These are phyloP conservation scores for Chamaecrista fasciculata DNA, from an alignment of 306 rosid species.

Conservation along the genomic window DNA sequence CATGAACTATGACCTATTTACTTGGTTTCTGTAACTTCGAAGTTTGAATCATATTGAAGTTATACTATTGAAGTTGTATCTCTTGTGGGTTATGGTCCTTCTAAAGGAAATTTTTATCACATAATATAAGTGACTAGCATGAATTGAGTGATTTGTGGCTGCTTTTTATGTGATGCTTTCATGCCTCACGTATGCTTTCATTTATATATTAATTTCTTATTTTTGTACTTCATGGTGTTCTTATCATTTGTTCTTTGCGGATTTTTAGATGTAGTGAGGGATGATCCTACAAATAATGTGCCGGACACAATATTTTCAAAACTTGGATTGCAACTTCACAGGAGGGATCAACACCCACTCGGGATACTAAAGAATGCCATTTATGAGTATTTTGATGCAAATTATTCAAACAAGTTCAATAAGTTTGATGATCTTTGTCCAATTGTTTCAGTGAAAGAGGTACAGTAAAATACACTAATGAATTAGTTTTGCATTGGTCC, in stretches of 20 bases:
- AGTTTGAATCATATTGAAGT: conserved; percentile 19
- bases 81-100: neutral
- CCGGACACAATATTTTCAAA: conserved; percentile 80
- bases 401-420: conserved; percentile 69
- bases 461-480: conserved; percentile 22
- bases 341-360: conserved; percentile 84
- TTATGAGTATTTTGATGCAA: conserved; percentile 70
- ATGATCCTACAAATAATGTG: conserved; percentile 91
- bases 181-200: conserved; percentile 1
- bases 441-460: conserved; percentile 80
- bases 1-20: conserved; percentile 6
- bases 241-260: conserved; percentile 15
- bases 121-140: neutral
- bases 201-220: neutral
- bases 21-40: neutral
- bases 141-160: neutral
- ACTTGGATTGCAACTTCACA: conserved; percentile 93
- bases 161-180: neutral
- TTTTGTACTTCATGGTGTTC: conserved; percentile 10
- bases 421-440: conserved; percentile 87
- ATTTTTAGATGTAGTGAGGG: conserved; percentile 78
- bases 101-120: neutral
- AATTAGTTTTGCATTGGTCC: neutral
- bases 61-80: too few species aligned
- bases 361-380: conserved; percentile 91